Evolutionary conservation across 2,329 filamentous ascomycete species (phyloP), one percentile per base, ranked within the genome.

Genomic region (Grosmannia serpens): DNA sequence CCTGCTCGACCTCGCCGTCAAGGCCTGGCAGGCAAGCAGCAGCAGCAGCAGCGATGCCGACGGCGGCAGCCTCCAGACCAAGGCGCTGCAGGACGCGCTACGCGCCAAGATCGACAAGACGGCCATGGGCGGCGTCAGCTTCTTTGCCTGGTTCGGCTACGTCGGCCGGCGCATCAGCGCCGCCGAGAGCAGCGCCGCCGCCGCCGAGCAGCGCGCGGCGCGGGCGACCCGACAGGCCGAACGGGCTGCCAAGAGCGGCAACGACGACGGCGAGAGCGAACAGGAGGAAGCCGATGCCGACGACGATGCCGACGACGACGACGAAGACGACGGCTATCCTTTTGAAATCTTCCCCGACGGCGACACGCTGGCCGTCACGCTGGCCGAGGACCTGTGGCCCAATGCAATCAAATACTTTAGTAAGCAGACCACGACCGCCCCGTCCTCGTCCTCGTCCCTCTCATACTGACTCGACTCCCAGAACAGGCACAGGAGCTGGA

Each of bases 81-180:
- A 44, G 24, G 41, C 72, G 50, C 74, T 83, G 59, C 73, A 77
- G 66, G 75, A 74, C 7, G 44, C 44, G 9, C 55, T 56, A 10
- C 46, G 22, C 15, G 46, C 44, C 65, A 78, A 80, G 74, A 82
- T 81, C 61, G 77, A 83, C 64, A 74, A 76, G 62, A 84, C 79
- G 20, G 81, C 82, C 53, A 78, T 87, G 62, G 83, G 82, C 52
- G 84, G 80, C 7, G 69, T 85, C 55, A 91, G 86, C 73, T 96
- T 96, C 79, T 96, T 96, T 70, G 83, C 85, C 59, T 94, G 87
- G 81, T 96, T 96, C 70, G 89, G 87, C 57, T 96, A 86, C 75
- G 83, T 79, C 62, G 89, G 84, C 63, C 76, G 82, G 63, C 82
- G 82, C 67, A 75, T 96, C 65, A 82, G 81, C 53, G 86, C 83